phyloP scores from a whole-genome alignment of 2,329 filamentous ascomycete genomes.

The Microdochium bolleyi region DNA sequence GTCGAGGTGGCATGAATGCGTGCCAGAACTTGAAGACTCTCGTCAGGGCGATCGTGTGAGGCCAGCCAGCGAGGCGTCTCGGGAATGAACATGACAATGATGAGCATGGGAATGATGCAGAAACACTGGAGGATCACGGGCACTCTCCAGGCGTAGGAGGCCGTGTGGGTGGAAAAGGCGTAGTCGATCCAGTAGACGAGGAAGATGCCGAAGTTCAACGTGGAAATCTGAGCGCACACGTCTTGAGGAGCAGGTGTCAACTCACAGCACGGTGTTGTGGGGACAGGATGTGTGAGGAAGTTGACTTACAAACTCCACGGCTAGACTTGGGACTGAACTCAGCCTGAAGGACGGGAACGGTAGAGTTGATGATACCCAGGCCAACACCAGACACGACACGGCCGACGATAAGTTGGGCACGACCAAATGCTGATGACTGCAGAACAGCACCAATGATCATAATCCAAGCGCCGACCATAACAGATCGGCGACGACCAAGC shows the following conservation, averaged over 20 bases:
- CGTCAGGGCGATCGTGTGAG: slow-evolving; percentile 19
- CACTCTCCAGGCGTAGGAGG: slow-evolving; percentile 1
- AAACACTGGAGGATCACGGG: slow-evolving; percentile 7
- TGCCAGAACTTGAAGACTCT: slow-evolving; percentile 13
- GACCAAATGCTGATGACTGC: slow-evolving; percentile 31
- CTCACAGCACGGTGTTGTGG: neutral
- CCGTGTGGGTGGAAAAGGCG: neutral
- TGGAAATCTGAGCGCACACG: neutral
- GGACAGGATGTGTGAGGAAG: neutral
- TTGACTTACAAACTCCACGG: neutral
- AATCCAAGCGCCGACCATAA: slow-evolving; percentile 30
- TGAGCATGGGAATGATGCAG: neutral
- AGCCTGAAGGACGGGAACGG: slow-evolving; percentile 33
- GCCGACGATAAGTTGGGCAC: slow-evolving; percentile 33
- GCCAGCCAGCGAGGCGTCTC: slow-evolving; percentile 11
- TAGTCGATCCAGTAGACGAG: slow-evolving; percentile 2
- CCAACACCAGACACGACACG: slow-evolving; percentile 37
- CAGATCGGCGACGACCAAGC: slow-evolving; percentile 32
- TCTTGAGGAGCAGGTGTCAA: neutral
- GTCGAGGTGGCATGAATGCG: slow-evolving; percentile 7
- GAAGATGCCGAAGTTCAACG: slow-evolving; percentile 1
- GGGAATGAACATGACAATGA: neutral
- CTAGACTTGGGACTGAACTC: slow-evolving; percentile 20
- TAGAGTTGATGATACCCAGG: slow-evolving; percentile 34
- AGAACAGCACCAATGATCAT: slow-evolving; percentile 34